Conservation (phyloP, 2,329 filamentous ascomycete genomes). For the Penicillium polonicum region DNA sequence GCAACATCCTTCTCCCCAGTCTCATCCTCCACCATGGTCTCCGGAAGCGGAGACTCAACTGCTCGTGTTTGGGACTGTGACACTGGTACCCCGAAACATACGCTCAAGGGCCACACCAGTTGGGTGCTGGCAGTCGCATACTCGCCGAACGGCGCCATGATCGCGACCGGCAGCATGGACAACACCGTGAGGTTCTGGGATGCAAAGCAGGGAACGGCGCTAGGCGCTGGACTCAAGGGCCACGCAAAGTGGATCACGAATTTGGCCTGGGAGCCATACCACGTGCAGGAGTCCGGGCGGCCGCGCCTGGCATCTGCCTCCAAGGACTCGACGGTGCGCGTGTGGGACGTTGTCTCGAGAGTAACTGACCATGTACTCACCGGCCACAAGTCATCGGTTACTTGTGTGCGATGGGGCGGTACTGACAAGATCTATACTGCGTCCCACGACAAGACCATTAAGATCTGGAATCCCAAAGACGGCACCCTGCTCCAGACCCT, state of each 20-base stretch:
- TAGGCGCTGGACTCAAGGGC: conserved; percentile 73
- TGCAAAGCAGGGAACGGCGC: conserved; percentile 71
- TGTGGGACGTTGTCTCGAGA: conserved; percentile 81
- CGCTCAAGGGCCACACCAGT: conserved; percentile 79
- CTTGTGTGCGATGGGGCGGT: conserved; percentile 94
- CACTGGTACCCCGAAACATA: conserved; percentile 83
- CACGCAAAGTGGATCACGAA: conserved; percentile 88
- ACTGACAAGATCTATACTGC: conserved; percentile 77
- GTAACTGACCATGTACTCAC: conserved; percentile 78
- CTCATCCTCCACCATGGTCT: conserved; percentile 74
- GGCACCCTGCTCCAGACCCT: conserved; percentile 80
- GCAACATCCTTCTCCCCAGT: conserved; percentile 81
- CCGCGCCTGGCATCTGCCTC: conserved; percentile 81
- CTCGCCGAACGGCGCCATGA: conserved; percentile 75
- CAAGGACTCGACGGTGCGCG: conserved; percentile 82
- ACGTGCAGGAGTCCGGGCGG: conserved; percentile 70
- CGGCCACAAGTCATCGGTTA: conserved; percentile 85
- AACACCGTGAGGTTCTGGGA: conserved; percentile 90
- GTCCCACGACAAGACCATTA: conserved; percentile 89
- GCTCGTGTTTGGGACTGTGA: conserved; percentile 94
- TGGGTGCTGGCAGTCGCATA: conserved; percentile 89
- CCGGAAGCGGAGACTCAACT: conserved; percentile 86
- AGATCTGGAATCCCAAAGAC: conserved; percentile 79
- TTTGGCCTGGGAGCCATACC: conserved; percentile 90
- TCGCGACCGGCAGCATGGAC: conserved; percentile 92